phyloP scores from a whole-genome alignment of 2,329 filamentous ascomycete genomes.

The Chrysoporthe cubensis region DNA sequence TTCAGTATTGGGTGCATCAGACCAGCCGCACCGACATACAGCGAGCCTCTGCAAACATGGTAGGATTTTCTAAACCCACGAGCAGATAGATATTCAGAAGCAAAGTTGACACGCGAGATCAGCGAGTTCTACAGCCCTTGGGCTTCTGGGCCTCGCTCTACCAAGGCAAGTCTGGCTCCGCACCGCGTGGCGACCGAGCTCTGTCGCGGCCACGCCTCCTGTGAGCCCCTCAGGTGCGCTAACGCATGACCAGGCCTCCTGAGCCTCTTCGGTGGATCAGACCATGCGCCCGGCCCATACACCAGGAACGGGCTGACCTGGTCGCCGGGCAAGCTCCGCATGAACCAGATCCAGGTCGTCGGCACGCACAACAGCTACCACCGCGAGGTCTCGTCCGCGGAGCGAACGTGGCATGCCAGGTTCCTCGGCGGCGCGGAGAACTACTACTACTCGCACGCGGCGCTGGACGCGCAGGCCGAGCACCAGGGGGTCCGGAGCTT shows the following conservation, averaged over 20 bases:
- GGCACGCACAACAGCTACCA: conserved; percentile 59
- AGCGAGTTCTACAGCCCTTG: neutral
- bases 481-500: conserved; percentile 51
- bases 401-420: conserved; percentile 45
- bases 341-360: conserved; percentile 56
- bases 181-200: neutral
- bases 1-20: neutral
- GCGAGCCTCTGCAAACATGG: neutral
- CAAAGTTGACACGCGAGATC: neutral
- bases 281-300: conserved; percentile 29
- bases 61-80: neutral
- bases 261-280: conserved; percentile 33
- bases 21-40: neutral
- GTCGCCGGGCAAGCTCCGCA: conserved; percentile 41
- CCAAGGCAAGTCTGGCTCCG: neutral
- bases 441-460: conserved; percentile 52
- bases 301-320: conserved; percentile 39
- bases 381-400: conserved; percentile 46
- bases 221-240: neutral
- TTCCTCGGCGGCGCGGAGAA: conserved; percentile 43
- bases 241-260: conserved; percentile 39
- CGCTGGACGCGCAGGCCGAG: conserved; percentile 47
- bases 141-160: conserved; percentile 5
- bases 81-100: neutral
- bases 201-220: too few relatives aligned